A percentile compares a stretch with the other conserved stretches of the same genome.
phyloP scores from a whole-genome alignment of 2,329 filamentous ascomycete species.

The Lasiodiplodia gonubiensis region DNA sequence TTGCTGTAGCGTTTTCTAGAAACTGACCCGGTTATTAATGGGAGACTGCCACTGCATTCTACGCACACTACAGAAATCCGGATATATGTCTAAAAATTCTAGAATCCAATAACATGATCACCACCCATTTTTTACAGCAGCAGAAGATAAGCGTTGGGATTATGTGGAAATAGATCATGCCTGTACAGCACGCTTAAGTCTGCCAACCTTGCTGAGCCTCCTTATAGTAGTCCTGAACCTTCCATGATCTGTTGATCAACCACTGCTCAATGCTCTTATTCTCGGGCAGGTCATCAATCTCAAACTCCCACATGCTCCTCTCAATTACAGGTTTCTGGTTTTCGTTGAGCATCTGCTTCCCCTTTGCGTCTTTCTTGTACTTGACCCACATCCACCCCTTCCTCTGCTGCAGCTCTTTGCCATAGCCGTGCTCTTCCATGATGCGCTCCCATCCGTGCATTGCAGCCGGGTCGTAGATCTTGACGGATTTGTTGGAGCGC shows the following conservation, averaged over 20 bases:
- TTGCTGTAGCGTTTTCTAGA: too few species aligned
- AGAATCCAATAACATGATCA: too few species aligned
- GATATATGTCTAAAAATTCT: too few species aligned
- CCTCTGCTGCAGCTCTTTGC: slow-evolving; percentile 7
- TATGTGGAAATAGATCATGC: too few species aligned
- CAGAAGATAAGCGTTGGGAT: too few species aligned
- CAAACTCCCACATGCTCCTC: slow-evolving; percentile 18
- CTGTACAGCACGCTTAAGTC: too few species aligned
- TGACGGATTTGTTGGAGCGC: not conserved
- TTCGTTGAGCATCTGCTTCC: not conserved
- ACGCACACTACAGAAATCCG: too few species aligned
- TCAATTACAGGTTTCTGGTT: not conserved
- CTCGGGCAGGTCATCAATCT: slow-evolving; percentile 11
- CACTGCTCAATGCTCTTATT: slow-evolving; percentile 9
- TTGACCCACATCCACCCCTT: slow-evolving; percentile 12
- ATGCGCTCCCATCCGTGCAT: slow-evolving; percentile 6
- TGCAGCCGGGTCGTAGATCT: slow-evolving; percentile 4
- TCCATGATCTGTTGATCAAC: slow-evolving; percentile 13
- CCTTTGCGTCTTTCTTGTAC: not conserved
- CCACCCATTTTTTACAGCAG: too few species aligned
- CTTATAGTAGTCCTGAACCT: not conserved
- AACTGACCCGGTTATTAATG: too few species aligned
- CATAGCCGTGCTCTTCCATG: not conserved
- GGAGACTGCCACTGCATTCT: too few species aligned
- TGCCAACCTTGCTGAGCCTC: not conserved